Base-by-base conservation (phyloP, 2,329 filamentous ascomycete genomes). In the Paecilomyces sp. region DNA sequence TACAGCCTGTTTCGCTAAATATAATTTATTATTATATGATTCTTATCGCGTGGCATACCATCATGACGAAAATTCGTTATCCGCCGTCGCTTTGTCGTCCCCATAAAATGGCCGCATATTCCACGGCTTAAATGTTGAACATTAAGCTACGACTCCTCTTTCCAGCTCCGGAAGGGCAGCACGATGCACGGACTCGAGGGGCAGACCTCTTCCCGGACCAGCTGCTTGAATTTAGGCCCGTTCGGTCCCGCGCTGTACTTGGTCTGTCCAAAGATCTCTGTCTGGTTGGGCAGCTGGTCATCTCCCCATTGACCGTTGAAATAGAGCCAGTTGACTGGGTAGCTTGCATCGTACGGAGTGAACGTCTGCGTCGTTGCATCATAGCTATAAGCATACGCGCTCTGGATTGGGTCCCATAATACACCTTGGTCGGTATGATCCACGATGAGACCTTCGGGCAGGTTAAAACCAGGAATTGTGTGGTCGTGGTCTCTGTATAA, bases 231-330 rank as follows among this genome's bases (percentile, higher is more conserved):
- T 60, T 74, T 75, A 1, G 86, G 86, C 1, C 86, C 86, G 22
- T 83, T 86, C 0, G 86, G 86, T 1, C 86, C 86, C 59, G 73
- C 75, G 0, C 73, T 74, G 66, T 81, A 88, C 67, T 83, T 84
- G n/a, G 77, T 68, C 70, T 85, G 79, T 24, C 84, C 79, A 55
- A 82, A 81, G 3, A 79, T 72, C 55, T 81, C 77, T 36, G 78
- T 79, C n/a, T 76, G 72, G 2, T 77, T 73, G 0, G 81, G 79
- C 58, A 86, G 84, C 65, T 83, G 78, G 61, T 83, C 70, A 65
- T 89, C 85, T 1, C 86, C 87, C 86, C 86, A 89, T 33, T 74
- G 72, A 0, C 86, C 87, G 28, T 73, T 73, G 67, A 81, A 89
- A 47, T 79, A 67, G 61, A 89, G 74, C 74, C 81, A 88, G 13